Conservation (phyloP, 495 filamentous ascomycete genomes). For the Daldinia caldariorum region DNA sequence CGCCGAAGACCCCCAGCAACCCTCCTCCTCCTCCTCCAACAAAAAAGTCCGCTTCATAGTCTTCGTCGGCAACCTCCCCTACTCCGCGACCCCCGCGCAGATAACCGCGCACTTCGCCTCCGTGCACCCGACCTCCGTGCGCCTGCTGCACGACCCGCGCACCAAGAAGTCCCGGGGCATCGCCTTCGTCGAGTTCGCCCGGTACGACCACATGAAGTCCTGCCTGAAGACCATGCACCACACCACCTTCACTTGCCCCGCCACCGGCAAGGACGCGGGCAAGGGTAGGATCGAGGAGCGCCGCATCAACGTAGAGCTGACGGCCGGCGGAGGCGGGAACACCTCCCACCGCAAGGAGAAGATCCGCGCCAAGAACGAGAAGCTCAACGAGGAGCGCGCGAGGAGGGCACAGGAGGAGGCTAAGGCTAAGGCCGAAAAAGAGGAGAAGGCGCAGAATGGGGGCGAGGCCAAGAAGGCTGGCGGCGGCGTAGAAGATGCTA, state of each 20-base stretch:
- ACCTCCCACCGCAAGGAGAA: slow-evolving; percentile 74
- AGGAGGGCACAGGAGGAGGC: slow-evolving; percentile 62
- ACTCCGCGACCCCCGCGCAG: slow-evolving; percentile 72
- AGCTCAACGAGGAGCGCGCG: slow-evolving; percentile 82
- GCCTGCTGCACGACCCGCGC: slow-evolving; percentile 77
- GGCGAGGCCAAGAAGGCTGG: slow-evolving; percentile 44
- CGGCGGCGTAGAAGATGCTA: slow-evolving; percentile 51
- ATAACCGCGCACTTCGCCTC: slow-evolving; percentile 79
- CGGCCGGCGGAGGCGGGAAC: slow-evolving; percentile 88
- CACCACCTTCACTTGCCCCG: slow-evolving; percentile 65
- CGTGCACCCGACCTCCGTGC: slow-evolving; percentile 75
- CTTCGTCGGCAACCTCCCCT: slow-evolving; percentile 92
- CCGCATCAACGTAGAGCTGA: slow-evolving; percentile 93
- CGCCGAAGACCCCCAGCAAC: slow-evolving; percentile 34
- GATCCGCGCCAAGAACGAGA: slow-evolving; percentile 85
- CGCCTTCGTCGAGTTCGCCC: slow-evolving; percentile 92
- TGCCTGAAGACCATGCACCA: slow-evolving; percentile 91
- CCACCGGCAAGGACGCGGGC: slow-evolving; percentile 63
- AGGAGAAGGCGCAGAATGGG: slow-evolving; percentile 47
- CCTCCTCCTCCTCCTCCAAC: slow-evolving; percentile 22
- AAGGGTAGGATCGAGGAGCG: slow-evolving; percentile 51
- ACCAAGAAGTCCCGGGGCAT: slow-evolving; percentile 80
- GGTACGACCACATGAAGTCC: slow-evolving; percentile 92
- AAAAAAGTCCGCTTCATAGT: slow-evolving; percentile 78
- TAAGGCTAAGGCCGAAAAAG: slow-evolving; percentile 60